phyloP scores from a whole-genome alignment of 2,329 filamentous ascomycete genomes.

The Claviceps maximensis region DNA sequence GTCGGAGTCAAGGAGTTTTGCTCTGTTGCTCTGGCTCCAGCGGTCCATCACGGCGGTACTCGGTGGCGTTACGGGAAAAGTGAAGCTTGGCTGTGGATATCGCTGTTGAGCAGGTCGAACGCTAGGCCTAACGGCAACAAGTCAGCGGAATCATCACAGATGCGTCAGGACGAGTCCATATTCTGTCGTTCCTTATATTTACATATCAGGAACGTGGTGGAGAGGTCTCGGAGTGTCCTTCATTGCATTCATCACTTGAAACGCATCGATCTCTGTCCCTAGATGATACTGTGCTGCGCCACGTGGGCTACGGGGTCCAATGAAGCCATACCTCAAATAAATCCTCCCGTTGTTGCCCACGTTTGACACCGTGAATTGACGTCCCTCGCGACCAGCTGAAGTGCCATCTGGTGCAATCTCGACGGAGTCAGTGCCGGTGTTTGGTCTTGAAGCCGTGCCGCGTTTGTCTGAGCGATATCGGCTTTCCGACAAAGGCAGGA shows the following conservation, averaged over 20 bases:
- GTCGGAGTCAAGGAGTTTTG: conserved; percentile 10
- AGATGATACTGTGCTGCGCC: neutral
- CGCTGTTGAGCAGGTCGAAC: conserved; percentile 48
- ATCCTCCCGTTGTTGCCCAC: conserved; percentile 74
- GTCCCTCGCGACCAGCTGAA: conserved; percentile 49
- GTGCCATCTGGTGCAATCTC: conserved; percentile 47
- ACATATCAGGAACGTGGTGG: too few relatives aligned
- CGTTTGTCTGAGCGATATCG: conserved; percentile 28
- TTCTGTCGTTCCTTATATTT: too few relatives aligned
- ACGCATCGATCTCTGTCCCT: neutral
- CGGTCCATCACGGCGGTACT: conserved; percentile 33
- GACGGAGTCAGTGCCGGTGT: conserved; percentile 39
- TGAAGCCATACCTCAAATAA: conserved; percentile 54
- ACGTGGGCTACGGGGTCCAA: neutral
- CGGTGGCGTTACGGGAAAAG: conserved; percentile 48
- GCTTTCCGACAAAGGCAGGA: conserved; percentile 34
- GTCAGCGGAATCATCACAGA: conserved; percentile 9
- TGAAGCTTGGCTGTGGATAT: conserved; percentile 46
- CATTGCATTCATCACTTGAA: neutral
- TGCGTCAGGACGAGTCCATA: neutral
- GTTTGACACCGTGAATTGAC: conserved; percentile 68
- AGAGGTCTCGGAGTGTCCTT: too few relatives aligned
- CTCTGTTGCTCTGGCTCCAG: conserved; percentile 31
- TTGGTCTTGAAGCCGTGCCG: conserved; percentile 31
- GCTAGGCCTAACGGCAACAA: conserved; percentile 34